Evolutionary conservation across 768 basidiomycete species (phyloP).

Genomic region (Agaricus blazei): DNA sequence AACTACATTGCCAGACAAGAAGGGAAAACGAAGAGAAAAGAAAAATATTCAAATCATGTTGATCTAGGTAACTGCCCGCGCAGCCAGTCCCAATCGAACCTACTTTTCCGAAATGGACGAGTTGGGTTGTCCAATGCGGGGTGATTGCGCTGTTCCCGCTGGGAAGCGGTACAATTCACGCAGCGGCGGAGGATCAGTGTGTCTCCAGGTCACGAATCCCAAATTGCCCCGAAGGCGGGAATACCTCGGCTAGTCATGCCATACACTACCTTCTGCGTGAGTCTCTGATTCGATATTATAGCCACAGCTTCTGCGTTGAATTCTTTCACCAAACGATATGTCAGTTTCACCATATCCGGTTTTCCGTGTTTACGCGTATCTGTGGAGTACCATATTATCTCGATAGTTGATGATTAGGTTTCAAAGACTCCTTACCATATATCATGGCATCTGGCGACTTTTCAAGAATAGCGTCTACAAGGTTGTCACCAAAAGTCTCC

Average conservation of each 20-base stretch:
- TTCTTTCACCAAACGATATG: conserved; percentile 39
- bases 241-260: conserved; percentile 56
- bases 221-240: conserved; percentile 59
- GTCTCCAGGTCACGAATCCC: conserved; percentile 39
- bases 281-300: conserved; percentile 53
- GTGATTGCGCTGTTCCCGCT: too few species aligned
- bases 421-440: conserved; percentile 34
- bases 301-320: conserved; percentile 51
- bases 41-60: too few species aligned
- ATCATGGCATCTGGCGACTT: conserved; percentile 52
- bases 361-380: conserved; percentile 42
- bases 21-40: too few species aligned
- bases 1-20: too few species aligned
- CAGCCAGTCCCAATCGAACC: too few species aligned
- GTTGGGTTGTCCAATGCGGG: too few species aligned
- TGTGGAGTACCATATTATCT: conserved; percentile 12
- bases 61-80: too few species aligned
- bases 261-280: conserved; percentile 54
- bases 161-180: too few species aligned
- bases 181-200: too few species aligned
- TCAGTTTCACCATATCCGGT: conserved; percentile 45
- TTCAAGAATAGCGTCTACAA: conserved; percentile 51
- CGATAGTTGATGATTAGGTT: not conserved
- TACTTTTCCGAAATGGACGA: too few species aligned
- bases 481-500: conserved; percentile 55